These are phyloP conservation scores for Austroboletus festivus DNA, from an alignment of 768 basidiomycete species.

Conservation along the genomic window DNA sequence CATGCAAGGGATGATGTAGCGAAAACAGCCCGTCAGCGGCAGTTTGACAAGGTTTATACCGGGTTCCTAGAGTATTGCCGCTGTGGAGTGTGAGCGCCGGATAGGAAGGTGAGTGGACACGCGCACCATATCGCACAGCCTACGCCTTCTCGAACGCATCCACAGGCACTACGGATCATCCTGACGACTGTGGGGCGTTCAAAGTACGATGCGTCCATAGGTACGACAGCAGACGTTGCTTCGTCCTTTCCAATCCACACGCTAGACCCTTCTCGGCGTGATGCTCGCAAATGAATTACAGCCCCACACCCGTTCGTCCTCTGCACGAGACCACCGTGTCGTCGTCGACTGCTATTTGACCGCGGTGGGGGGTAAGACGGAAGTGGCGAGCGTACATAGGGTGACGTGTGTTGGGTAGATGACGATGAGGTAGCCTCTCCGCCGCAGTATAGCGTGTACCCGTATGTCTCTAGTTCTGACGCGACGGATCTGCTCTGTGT, in stretches of 20 bases:
- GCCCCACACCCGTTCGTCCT: constrained; percentile 61
- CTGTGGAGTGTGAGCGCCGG: constrained; percentile 32
- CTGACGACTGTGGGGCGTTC: constrained; percentile 45
- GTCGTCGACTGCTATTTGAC: constrained; percentile 16
- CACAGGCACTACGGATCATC: constrained; percentile 55
- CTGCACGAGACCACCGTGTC: constrained; percentile 3
- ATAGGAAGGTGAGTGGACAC: background rate
- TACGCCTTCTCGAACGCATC: constrained; percentile 65
- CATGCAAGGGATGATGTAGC: constrained; percentile 13
- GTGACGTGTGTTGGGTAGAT: constrained; percentile 2
- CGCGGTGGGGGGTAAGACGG: constrained; percentile 32
- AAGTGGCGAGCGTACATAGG: constrained; percentile 37
- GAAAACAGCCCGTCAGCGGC: constrained; percentile 47
- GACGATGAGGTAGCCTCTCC: constrained; percentile 24
- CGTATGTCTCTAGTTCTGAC: constrained; percentile 19
- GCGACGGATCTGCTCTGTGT: constrained; percentile 13
- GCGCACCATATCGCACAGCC: constrained; percentile 60
- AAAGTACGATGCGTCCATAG: constrained; percentile 58
- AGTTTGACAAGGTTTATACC: constrained; percentile 58
- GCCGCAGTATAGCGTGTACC: constrained; percentile 44
- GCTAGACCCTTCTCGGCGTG: constrained; percentile 47
- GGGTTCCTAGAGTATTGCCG: constrained; percentile 62
- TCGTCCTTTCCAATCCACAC: constrained; percentile 58
- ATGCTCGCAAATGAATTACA: constrained; percentile 53
- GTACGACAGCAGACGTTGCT: constrained; percentile 51